Conservation (phyloP, 2,329 filamentous ascomycete genomes). For the Thermomyces lanuginosus region DNA sequence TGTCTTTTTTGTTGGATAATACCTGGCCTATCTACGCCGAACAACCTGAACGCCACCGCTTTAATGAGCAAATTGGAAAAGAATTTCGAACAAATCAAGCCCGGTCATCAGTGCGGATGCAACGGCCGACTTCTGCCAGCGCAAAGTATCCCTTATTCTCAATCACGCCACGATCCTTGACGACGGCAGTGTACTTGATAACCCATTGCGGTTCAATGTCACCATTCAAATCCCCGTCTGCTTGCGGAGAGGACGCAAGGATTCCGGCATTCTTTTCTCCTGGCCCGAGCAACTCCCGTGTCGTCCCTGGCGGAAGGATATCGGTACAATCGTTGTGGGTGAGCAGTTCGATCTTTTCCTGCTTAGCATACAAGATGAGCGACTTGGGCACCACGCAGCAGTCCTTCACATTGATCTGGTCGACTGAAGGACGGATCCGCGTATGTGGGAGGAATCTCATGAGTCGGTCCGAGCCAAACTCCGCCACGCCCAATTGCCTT, state of each 20-base stretch:
- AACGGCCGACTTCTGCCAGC: constrained; percentile 50
- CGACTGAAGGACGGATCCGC: constrained; percentile 57
- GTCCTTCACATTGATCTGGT: constrained; percentile 92
- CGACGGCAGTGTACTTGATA: constrained; percentile 90
- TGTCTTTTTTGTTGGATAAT: too few relatives aligned
- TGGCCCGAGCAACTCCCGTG: constrained; percentile 66
- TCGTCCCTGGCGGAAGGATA: constrained; percentile 69
- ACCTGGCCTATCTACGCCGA: not conserved
- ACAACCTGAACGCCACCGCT: constrained; percentile 4
- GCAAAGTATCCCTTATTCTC: constrained; percentile 99
- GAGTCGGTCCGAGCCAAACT: constrained; percentile 77
- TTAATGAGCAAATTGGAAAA: not conserved
- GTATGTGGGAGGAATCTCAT: constrained; percentile 58
- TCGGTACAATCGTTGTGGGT: constrained; percentile 92
- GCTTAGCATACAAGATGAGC: constrained; percentile 67
- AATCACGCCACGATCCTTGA: constrained; percentile 83
- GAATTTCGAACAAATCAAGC: constrained; percentile 1
- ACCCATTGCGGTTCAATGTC: constrained; percentile 86
- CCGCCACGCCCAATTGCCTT: constrained; percentile 63
- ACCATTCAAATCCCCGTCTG: constrained; percentile 46
- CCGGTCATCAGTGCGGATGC: constrained; percentile 12
- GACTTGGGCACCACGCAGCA: constrained; percentile 92
- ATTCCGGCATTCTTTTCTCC: constrained; percentile 58
- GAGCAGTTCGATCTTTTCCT: constrained; percentile 66
- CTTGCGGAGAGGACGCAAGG: constrained; percentile 43